Evolutionary conservation across 768 basidiomycete genomes (phyloP), one percentile per base, ranked within the genome.

Genomic region (Mycena albidolilacea): DNA sequence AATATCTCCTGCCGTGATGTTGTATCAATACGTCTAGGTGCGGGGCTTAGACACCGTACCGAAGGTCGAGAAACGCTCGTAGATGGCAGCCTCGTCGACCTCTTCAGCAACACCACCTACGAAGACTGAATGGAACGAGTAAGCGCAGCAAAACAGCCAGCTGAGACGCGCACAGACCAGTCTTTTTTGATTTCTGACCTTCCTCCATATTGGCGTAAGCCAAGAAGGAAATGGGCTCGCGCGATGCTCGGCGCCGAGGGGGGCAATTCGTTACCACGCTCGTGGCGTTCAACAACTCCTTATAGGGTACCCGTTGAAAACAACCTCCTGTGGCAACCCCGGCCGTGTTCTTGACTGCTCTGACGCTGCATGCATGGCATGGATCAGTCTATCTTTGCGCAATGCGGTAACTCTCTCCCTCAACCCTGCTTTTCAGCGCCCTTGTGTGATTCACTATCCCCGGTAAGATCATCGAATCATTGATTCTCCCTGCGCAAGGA

Each of bases 1-100:
- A 69, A 99, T 90, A 80, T 98, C 97, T 54, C 96, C 96, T 97
- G 82, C 66, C 72, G 54, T 55, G 44, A 77, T 65, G 30, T 62
- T 59, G 58, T 69, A 39, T 64, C 57, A 71, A 52, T 72, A 57
- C n/a, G 60, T 30, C 37, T 65, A 76, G 23, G 17, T 63, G 30
- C 30, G 17, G 21, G 60, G 48, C 44, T 66, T 58, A 15, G 43
- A 59, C 43, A 14, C 77, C 91, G 64, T 78, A 96, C 97, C 97
- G 81, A 99, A 98, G 7, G 94, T 91, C 23, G 93, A 89, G 83
- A 98, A 98, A 23, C 86, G 86, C 74, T 97, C 90, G 79, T 96
- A 88, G 39, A 98, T 86, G 62, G 88, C 83, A 12, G 85, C 81
- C 81, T 97, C 95, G 80, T 97, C 93, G 55, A 96, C 91, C 77